Percentiles rank a stretch among this genome's conserved stretches.
Evolutionary conservation across 192 early-diverging fungal species (phyloP).

Genomic region (Pilobolus umbonatus): DNA sequence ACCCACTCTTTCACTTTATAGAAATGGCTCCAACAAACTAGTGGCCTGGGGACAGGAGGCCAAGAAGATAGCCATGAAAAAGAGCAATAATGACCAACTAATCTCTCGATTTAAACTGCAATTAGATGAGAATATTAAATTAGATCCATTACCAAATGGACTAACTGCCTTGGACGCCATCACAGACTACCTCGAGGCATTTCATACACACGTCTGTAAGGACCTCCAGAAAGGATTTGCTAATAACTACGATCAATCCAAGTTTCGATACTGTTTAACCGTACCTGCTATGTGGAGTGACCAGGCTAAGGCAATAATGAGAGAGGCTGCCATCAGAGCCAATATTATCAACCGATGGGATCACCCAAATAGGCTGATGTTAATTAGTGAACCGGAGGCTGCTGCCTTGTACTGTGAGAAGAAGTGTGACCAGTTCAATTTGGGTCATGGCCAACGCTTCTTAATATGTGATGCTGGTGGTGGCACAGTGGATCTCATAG

Average conservation of each 20-base stretch:
- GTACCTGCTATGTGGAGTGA: constrained; percentile 53
- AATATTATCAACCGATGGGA: constrained; percentile 44
- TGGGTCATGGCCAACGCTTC: constrained; percentile 40
- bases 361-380: constrained; percentile 41
- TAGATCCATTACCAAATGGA: constrained; percentile 33
- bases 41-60: constrained; percentile 42
- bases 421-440: constrained; percentile 40
- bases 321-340: constrained; percentile 45
- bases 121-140: constrained; percentile 35
- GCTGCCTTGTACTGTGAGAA: constrained; percentile 47
- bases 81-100: constrained; percentile 35
- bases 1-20: constrained; percentile 40
- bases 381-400: constrained; percentile 39
- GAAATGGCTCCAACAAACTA: constrained; percentile 36
- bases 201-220: constrained; percentile 34
- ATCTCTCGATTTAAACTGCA: constrained; percentile 40
- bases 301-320: constrained; percentile 45
- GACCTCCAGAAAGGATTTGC: constrained; percentile 42
- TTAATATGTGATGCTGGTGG: constrained; percentile 49
- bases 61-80: constrained; percentile 30
- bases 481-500: constrained; percentile 46
- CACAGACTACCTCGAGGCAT: constrained; percentile 40
- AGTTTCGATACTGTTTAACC: constrained; percentile 44
- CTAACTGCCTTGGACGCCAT: constrained; percentile 38
- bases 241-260: constrained; percentile 37